Percentiles rank a stretch among this genome's conserved stretches.
phyloP scores from a whole-genome alignment of 371 early-diverging fungal genomes.

The Funneliformis caledonium region DNA sequence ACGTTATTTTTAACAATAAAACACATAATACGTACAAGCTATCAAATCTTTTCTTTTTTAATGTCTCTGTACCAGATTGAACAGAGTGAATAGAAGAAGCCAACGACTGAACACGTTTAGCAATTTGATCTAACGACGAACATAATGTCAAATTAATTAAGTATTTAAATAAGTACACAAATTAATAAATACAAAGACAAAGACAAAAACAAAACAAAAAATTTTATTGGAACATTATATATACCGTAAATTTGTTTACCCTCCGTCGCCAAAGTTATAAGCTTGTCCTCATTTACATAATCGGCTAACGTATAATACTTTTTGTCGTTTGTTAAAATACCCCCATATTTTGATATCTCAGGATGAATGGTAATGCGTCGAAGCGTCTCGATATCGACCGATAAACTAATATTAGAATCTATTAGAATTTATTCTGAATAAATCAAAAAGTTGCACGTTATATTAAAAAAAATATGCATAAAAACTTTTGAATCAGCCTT shows the following conservation, averaged over 20 bases:
- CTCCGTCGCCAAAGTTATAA: conserved; percentile 6
- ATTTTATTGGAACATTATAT: neutral
- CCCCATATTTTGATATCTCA: conserved; percentile 44
- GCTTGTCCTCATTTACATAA: conserved; percentile 9
- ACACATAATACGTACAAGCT: neutral
- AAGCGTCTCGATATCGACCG: conserved; percentile 47
- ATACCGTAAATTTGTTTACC: conserved; percentile 10
- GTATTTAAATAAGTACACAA: neutral
- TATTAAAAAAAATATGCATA: neutral
- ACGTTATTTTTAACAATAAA: neutral
- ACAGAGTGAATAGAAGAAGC: neutral
- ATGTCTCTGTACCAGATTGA: conserved; percentile 14
- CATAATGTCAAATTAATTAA: neutral
- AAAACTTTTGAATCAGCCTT: conserved; percentile 46
- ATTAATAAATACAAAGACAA: too few relatives aligned
- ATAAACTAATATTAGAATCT: conserved; percentile 41
- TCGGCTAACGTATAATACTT: conserved; percentile 15
- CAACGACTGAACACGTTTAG: neutral
- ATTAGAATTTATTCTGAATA: neutral
- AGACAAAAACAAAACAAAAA: neutral
- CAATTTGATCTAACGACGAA: conserved; percentile 12
- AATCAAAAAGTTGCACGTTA: neutral
- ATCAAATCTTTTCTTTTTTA: conserved; percentile 29
- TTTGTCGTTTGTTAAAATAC: conserved; percentile 19
- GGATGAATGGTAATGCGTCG: conserved; percentile 49